Conservation (phyloP, 179 eudicot genomes). For the Camellia oleifera region DNA sequence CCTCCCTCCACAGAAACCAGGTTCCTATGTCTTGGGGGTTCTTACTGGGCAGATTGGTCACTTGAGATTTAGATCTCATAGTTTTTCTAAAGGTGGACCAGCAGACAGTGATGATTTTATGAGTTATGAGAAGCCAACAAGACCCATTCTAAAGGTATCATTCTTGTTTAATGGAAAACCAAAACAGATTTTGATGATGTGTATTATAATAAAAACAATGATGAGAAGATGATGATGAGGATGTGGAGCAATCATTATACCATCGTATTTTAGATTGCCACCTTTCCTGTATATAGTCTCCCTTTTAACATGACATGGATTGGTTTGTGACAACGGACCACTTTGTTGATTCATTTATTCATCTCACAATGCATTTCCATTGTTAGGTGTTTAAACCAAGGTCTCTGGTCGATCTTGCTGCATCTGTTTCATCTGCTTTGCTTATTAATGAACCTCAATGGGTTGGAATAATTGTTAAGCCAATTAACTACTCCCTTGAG, state of each 20-base stretch:
- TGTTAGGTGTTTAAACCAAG: constrained; percentile 84
- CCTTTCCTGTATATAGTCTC: constrained; percentile 10
- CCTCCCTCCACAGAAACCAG: constrained; percentile 95
- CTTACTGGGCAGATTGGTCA: constrained; percentile 98
- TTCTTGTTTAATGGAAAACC: not conserved
- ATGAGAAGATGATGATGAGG: too few species aligned
- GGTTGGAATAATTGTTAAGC: constrained; percentile 90
- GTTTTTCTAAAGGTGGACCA: constrained; percentile 92
- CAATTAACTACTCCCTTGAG: constrained; percentile 86
- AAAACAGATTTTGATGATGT: not conserved
- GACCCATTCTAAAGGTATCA: constrained; percentile 87
- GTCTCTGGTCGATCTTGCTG: constrained; percentile 92
- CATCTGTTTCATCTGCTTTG: constrained; percentile 94
- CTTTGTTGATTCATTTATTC: not conserved
- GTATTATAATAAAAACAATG: too few species aligned
- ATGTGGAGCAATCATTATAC: not conserved
- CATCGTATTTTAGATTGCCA: constrained; percentile 8
- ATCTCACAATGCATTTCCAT: constrained; percentile 26
- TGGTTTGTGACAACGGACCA: constrained; percentile 5
- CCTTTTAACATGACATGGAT: not conserved
- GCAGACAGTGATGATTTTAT: constrained; percentile 96
- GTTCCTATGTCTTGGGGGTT: constrained; percentile 91
- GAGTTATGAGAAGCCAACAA: constrained; percentile 98
- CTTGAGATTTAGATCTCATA: constrained; percentile 96
- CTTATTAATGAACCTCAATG: constrained; percentile 94